Conservation (phyloP, 2,329 filamentous ascomycete genomes). For the Aphanocladium album region DNA sequence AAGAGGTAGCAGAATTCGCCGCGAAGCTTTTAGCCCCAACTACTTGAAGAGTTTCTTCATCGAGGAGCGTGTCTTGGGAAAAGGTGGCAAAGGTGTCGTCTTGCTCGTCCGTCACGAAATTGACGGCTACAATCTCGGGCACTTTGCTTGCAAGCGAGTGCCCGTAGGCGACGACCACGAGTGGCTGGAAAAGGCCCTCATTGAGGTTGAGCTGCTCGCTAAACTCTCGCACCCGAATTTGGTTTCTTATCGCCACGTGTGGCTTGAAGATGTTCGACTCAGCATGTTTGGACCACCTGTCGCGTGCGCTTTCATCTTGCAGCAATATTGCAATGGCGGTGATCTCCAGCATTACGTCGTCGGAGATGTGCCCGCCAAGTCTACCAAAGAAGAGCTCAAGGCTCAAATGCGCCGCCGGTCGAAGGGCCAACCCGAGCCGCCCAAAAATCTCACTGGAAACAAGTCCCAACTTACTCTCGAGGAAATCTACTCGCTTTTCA, state of each 20-base stretch:
- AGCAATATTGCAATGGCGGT: slow-evolving; percentile 94
- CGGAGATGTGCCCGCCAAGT: slow-evolving; percentile 57
- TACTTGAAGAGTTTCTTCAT: slow-evolving; percentile 94
- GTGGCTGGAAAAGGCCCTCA: slow-evolving; percentile 89
- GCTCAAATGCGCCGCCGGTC: slow-evolving; percentile 79
- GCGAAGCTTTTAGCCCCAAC: slow-evolving; percentile 81
- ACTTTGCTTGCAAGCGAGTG: slow-evolving; percentile 95
- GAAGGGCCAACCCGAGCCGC: slow-evolving; percentile 65
- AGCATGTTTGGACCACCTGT: slow-evolving; percentile 86
- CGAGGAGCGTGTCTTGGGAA: slow-evolving; percentile 78
- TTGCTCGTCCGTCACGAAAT: slow-evolving; percentile 89
- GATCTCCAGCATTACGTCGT: slow-evolving; percentile 85
- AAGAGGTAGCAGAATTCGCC: slow-evolving; percentile 66
- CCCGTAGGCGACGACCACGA: slow-evolving; percentile 91
- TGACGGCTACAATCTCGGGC: slow-evolving; percentile 79
- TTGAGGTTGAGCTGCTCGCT: slow-evolving; percentile 89
- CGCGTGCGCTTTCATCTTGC: slow-evolving; percentile 91
- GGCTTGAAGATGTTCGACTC: slow-evolving; percentile 84
- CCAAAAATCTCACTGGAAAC: slow-evolving; percentile 39
- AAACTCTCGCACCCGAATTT: slow-evolving; percentile 90
- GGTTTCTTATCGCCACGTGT: slow-evolving; percentile 94
- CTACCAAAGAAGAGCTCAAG: slow-evolving; percentile 81
- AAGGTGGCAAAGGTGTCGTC: slow-evolving; percentile 91
- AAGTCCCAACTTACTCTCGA: slow-evolving; percentile 62
- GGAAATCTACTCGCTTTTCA: slow-evolving; percentile 95